These are phyloP conservation scores for Pseudozyma tsukubaensis DNA, from an alignment of 1,284 basidiomycete genomes.

Conservation along the genomic window DNA sequence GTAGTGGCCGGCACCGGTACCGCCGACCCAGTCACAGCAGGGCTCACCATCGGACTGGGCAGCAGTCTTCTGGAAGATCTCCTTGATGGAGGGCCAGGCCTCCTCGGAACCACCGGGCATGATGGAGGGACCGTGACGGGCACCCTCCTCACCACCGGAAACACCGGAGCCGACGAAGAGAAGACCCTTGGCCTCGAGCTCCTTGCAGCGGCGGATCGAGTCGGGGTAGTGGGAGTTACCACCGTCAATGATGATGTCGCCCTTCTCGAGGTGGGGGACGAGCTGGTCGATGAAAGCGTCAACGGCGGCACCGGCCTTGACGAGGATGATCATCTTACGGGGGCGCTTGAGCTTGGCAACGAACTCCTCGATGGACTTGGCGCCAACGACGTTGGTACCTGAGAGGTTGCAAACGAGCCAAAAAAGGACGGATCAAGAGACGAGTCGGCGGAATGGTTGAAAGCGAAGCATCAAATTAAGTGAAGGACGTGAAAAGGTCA, in stretches of 20 bases:
- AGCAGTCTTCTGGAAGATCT: conserved; percentile 97
- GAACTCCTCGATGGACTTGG: conserved; percentile 91
- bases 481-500: not conserved
- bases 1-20: conserved; percentile 92
- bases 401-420: not conserved
- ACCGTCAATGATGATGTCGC: conserved; percentile 97
- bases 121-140: conserved; percentile 94
- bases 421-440: not conserved
- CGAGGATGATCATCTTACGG: conserved; percentile 90
- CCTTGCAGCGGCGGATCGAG: conserved; percentile 91
- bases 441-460: not conserved
- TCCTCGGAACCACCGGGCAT: conserved; percentile 97
- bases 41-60: conserved; percentile 95
- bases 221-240: conserved; percentile 99
- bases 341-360: conserved; percentile 74
- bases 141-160: conserved; percentile 99
- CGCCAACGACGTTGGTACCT: conserved; percentile 93
- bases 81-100: conserved; percentile 96
- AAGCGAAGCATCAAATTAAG: not conserved
- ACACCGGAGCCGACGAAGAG: conserved; percentile 99
- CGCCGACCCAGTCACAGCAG: conserved; percentile 99
- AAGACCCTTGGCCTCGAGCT: conserved; percentile 92
- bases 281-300: conserved; percentile 75
- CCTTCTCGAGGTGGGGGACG: conserved; percentile 74
- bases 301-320: conserved; percentile 77